phyloP scores from a whole-genome alignment of 2,329 filamentous ascomycete species.

The Chrysosphaeria jannelii region DNA sequence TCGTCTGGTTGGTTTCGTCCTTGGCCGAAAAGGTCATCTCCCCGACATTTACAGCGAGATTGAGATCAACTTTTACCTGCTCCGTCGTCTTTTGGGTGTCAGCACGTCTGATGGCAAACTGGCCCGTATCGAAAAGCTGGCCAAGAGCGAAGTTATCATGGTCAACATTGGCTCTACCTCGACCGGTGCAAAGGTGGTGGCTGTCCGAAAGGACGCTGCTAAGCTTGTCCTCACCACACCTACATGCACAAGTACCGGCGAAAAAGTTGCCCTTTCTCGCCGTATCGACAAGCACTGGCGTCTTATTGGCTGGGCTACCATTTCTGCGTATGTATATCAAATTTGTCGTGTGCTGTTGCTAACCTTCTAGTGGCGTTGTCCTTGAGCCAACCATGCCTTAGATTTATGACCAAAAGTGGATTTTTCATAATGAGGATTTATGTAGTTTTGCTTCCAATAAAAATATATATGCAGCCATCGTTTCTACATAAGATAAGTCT shows the following conservation, averaged over 20 bases:
- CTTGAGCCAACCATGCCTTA: constrained; percentile 5
- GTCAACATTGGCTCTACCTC: constrained; percentile 97
- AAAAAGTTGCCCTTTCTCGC: constrained; percentile 88
- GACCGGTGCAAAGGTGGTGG: constrained; percentile 87
- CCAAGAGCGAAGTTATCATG: constrained; percentile 98
- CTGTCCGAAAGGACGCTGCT: constrained; percentile 90
- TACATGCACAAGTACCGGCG: constrained; percentile 86
- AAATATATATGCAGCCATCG: too few species aligned
- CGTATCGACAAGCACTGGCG: constrained; percentile 99
- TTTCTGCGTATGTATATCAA: constrained; percentile 26
- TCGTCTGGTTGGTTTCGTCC: constrained; percentile 91
- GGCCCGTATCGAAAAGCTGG: constrained; percentile 91
- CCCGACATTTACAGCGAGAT: constrained; percentile 96
- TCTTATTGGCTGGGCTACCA: constrained; percentile 72
- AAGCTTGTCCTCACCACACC: constrained; percentile 81
- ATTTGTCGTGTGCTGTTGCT: constrained; percentile 1
- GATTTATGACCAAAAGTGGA: too few species aligned
- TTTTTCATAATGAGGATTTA: too few species aligned
- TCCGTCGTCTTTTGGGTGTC: constrained; percentile 79
- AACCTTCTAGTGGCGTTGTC: constrained; percentile 4
- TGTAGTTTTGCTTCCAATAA: not conserved
- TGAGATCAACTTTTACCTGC: constrained; percentile 97
- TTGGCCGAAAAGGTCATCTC: constrained; percentile 75
- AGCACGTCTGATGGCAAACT: constrained; percentile 97
- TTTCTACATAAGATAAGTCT: too few species aligned